phyloP scores from a whole-genome alignment of 805 yeast species.

The Saccharomycopsis fibuligera region DNA sequence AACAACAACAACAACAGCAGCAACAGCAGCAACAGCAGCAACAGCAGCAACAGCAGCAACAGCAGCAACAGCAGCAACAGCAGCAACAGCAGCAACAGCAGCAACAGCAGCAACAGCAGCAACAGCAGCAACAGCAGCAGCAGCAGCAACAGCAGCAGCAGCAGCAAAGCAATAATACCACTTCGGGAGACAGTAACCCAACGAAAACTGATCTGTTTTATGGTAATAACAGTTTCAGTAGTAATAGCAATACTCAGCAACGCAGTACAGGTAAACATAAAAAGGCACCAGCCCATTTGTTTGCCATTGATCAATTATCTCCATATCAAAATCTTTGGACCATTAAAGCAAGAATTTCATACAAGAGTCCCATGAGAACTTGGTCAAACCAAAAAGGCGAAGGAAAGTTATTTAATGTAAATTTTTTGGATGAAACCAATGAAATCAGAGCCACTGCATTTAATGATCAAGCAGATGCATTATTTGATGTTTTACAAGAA shows the following conservation, averaged over 20 bases:
- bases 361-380: slow-evolving; percentile 79
- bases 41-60: too few relatives aligned
- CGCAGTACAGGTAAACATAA: slow-evolving; percentile 1
- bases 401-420: slow-evolving; percentile 84
- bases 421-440: slow-evolving; percentile 88
- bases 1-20: too few relatives aligned
- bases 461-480: slow-evolving; percentile 77
- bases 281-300: slow-evolving; percentile 40
- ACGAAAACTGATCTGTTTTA: too few relatives aligned
- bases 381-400: slow-evolving; percentile 85
- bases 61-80: too few relatives aligned
- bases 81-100: too few relatives aligned
- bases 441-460: slow-evolving; percentile 96
- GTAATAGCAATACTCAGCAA: not conserved
- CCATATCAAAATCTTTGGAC: slow-evolving; percentile 92
- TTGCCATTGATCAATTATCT: slow-evolving; percentile 77
- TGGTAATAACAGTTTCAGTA: not conserved
- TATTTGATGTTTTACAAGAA: slow-evolving; percentile 70
- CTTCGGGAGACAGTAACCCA: too few relatives aligned
- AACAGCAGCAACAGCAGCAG: too few relatives aligned
- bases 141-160: too few relatives aligned
- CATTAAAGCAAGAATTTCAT: slow-evolving; percentile 85
- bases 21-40: too few relatives aligned
- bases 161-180: too few relatives aligned
- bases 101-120: too few relatives aligned